Evolutionary conservation across 1,284 basidiomycete genomes (phyloP), one percentile per base, ranked within the genome.

Genomic region (Anthracocystis setariae): DNA sequence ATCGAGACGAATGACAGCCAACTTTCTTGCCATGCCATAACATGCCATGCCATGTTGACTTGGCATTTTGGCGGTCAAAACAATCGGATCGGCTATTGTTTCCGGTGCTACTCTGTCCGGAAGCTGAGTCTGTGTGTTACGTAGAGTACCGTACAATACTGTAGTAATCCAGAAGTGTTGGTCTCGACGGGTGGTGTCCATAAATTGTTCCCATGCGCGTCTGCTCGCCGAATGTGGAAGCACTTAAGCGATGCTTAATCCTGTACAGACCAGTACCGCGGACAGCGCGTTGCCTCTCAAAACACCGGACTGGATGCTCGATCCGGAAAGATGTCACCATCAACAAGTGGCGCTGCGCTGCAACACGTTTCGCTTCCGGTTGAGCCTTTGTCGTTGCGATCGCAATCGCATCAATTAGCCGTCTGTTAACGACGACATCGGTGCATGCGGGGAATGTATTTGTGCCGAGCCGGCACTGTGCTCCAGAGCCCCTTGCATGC

Each of bases 131-230:
- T 13, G 35, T 37, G 12, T 37, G 8, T 15, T 5, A 42, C 9
- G 18, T 4, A 42, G 21, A 23, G 39, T 5, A 23, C n/a, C n/a
- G n/a, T n/a, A n/a, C n/a, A n/a, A n/a, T n/a, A n/a, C n/a, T n/a
- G n/a, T n/a, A n/a, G n/a, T n/a, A n/a, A n/a, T n/a, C n/a, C 7
- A 23, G 21, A 42, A 23, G 39, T 42, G 39, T 42, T 42, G 39
- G n/a, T 42, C 39, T 42, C 35, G 35, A 37, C 21, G 18, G 7
- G n/a, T 18, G 37, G 20, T 21, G 12, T n/a, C 39, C 39, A 42
- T 42, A 18, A 42, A 42, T 42, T 42, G 39, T 42, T 42, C 39
- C 39, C 39, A 42, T 21, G 10, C 39, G 39, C 39, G n/a, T 42
- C 18, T 42, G 7, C 8, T 17, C 5, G 9, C 39, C 39, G 39